A percentile compares a stretch with the other conserved stretches of the same genome.
Evolutionary conservation across 1,284 basidiomycete genomes (phyloP).

Genomic region (Salmacisia buchloeana): DNA sequence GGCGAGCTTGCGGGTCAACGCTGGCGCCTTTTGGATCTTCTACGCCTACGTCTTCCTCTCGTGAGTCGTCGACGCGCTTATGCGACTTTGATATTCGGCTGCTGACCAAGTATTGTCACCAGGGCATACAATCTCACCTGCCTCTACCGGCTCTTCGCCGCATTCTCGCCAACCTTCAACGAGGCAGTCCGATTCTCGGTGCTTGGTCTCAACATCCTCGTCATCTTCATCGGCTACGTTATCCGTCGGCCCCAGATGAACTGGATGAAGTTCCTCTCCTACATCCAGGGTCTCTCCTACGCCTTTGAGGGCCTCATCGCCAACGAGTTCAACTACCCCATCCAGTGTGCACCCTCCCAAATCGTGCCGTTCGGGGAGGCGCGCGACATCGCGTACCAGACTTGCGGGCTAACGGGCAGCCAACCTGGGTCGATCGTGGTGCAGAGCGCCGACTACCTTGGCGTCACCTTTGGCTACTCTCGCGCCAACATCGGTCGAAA

Average conservation of each 20-base stretch:
- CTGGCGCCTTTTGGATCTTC: conserved; percentile 51
- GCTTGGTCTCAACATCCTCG: conserved; percentile 61
- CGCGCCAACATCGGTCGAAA: background rate
- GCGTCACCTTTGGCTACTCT: conserved; percentile 7
- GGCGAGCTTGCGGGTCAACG: conserved; percentile 57
- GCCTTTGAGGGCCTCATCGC: conserved; percentile 58
- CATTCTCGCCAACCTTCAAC: conserved; percentile 55
- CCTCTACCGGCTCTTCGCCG: conserved; percentile 51
- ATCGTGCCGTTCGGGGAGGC: conserved; percentile 22
- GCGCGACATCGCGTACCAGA: conserved; percentile 24
- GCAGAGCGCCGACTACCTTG: background rate
- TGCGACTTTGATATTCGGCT: background rate
- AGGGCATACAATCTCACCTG: conserved; percentile 19
- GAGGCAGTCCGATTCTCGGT: conserved; percentile 55
- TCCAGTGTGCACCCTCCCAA: conserved; percentile 8
- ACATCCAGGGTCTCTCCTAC: conserved; percentile 55
- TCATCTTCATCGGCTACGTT: conserved; percentile 64
- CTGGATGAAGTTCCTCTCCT: conserved; percentile 51
- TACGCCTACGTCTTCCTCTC: conserved; percentile 34
- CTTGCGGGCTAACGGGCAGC: conserved; percentile 15
- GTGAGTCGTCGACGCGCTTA: background rate
- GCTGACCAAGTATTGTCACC: background rate
- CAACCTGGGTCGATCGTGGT: background rate
- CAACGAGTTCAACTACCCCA: conserved; percentile 56
- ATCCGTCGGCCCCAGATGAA: conserved; percentile 56